Percentiles rank a stretch among this genome's conserved stretches.
These are phyloP conservation scores for Nakazawaea anatomiae DNA, from an alignment of 805 yeast genomes.

Conservation along the genomic window DNA sequence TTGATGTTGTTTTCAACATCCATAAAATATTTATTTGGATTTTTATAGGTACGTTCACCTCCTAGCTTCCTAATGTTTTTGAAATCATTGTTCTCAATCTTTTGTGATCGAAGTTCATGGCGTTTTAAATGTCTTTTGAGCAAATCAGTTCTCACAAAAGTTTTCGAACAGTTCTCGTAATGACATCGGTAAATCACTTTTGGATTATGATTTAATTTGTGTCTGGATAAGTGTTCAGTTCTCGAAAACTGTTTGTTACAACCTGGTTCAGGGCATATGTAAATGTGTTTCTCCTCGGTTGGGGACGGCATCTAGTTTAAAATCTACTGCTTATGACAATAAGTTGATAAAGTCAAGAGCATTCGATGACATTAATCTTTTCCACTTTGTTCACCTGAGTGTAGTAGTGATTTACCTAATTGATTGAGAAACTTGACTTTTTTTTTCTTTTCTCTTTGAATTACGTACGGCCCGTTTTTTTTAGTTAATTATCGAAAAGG, in stretches of 20 bases:
- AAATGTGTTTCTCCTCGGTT: not conserved
- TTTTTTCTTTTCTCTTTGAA: too few relatives aligned
- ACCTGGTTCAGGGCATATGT: constrained; percentile 21
- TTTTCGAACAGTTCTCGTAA: constrained; percentile 44
- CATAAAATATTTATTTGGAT: constrained; percentile 1
- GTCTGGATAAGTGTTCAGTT: constrained; percentile 60
- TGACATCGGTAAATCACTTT: constrained; percentile 48
- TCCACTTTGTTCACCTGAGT: too few relatives aligned
- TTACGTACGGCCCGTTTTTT: too few relatives aligned
- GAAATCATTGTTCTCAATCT: constrained; percentile 8
- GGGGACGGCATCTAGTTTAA: not conserved
- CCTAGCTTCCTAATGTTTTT: constrained; percentile 10
- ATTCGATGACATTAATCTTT: not conserved
- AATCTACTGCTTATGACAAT: not conserved
- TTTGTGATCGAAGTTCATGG: constrained; percentile 22
- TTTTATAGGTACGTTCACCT: constrained; percentile 5
- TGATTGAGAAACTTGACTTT: too few relatives aligned
- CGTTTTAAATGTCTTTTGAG: constrained; percentile 39
- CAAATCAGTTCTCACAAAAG: constrained; percentile 59
- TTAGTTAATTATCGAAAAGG: too few relatives aligned
- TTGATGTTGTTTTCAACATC: not conserved
- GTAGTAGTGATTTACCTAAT: too few relatives aligned
- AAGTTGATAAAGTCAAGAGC: not conserved
- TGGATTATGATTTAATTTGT: constrained; percentile 55
- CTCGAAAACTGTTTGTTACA: constrained; percentile 55